Conservation (phyloP, 169 alveolate genomes). For the Miamiensis avidus region DNA sequence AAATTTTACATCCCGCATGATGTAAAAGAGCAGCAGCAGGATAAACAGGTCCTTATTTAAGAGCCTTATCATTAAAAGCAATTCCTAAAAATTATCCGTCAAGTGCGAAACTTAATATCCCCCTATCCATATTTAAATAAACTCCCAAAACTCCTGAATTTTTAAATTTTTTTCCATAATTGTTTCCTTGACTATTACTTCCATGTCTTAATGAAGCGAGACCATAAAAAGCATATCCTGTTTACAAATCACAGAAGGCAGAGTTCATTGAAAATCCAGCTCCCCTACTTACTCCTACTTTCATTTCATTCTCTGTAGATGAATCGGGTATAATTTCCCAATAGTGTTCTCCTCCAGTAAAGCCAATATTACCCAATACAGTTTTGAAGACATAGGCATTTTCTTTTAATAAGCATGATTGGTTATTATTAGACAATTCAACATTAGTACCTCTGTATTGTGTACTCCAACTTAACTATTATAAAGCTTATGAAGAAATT, state of each 20-base stretch:
- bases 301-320: constrained; percentile 38
- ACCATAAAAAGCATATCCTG: constrained; percentile 67
- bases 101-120: constrained; percentile 54
- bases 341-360: constrained; percentile 28
- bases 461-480: neutral
- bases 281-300: constrained; percentile 31
- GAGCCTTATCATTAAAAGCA: constrained; percentile 45
- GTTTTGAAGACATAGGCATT: neutral
- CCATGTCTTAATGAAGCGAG: constrained; percentile 63
- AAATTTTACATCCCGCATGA: constrained; percentile 61
- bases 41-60: constrained; percentile 59
- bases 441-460: neutral
- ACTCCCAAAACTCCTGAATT: constrained; percentile 64
- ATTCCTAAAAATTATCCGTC: constrained; percentile 60
- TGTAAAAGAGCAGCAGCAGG: constrained; percentile 71
- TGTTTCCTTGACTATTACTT: constrained; percentile 56
- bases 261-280: constrained; percentile 10
- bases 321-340: constrained; percentile 36
- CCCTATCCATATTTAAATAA: constrained; percentile 64
- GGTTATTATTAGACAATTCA: neutral
- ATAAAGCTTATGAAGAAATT: too few relatives aligned
- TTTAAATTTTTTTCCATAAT: constrained; percentile 64
- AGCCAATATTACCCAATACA: neutral
- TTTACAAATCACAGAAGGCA: constrained; percentile 59
- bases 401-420: neutral